Base-by-base conservation (phyloP, 2,329 filamentous ascomycete genomes). In the Paecilomyces formosus region DNA sequence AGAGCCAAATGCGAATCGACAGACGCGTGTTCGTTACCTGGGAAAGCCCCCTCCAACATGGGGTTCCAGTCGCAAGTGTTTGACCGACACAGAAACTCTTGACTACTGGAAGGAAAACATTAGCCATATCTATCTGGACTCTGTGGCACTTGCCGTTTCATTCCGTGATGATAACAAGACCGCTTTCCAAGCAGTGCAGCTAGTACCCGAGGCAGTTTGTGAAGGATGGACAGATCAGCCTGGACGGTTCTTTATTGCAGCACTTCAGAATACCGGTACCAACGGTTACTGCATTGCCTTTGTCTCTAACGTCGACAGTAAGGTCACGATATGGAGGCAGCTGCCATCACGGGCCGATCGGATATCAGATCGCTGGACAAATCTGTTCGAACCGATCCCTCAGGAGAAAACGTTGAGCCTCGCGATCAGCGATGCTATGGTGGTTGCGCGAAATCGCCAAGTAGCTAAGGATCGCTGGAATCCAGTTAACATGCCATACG, bases 21-120 rank as follows among this genome's bases (percentile, higher is more conserved):
- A 60, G 9, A 61, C 56, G 13, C 60, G 65, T 21, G 64, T 66
- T n/a, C 62, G 61, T 13, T 66, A 66, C 55, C 39, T 67, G 22
- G 65, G 64, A 5, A 55, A 60, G 30, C 64, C 63, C 11, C 22
- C 33, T 15, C 28, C 39, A 26, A 28, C 9, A 15, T 39, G 15
- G 18, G 24, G 24, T 13, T 26, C 2, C 9, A 51, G 3, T 15
- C 12, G 8, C 24, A 33, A 55, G 15, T 28, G 22, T 13, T 52
- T 22, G n/a, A 45, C 18, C n/a, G 35, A 26, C 21, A 26, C 28
- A 30, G 39, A 52, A 15, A 28, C 49, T 22, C 55, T 65, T 21
- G 24, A 55, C 3, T 66, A 67, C 54, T 67, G 65, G 65, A 56
- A 55, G n/a, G 55, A 53, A 11, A 60, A 60, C 50, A 55, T 66